Percentiles rank a stretch among this genome's conserved stretches.
Evolutionary conservation across 2,329 filamentous ascomycete species (phyloP).

Genomic region (Epichloe brachyelytri): DNA sequence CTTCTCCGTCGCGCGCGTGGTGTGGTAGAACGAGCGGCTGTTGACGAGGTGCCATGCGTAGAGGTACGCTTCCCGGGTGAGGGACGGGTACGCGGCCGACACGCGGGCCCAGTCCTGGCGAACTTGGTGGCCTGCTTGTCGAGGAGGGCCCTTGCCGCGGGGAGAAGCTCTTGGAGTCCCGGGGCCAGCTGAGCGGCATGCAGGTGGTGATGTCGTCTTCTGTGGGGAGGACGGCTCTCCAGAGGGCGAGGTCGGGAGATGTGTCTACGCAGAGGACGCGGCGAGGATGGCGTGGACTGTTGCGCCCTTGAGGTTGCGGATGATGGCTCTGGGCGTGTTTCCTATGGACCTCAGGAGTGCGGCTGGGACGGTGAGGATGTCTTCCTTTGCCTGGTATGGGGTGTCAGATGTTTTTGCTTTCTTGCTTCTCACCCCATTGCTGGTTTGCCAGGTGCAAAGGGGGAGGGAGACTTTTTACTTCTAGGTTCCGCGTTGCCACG

Average conservation of each 20-base stretch:
- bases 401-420: background rate
- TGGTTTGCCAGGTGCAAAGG: background rate
- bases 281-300: slow-evolving; percentile 61
- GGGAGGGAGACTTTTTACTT: slow-evolving; percentile 31
- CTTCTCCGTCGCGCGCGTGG: slow-evolving; percentile 31
- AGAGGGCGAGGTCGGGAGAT: slow-evolving; percentile 35
- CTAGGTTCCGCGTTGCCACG: slow-evolving; percentile 51
- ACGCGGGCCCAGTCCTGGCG: slow-evolving; percentile 27
- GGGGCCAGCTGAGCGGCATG: slow-evolving; percentile 36
- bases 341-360: slow-evolving; percentile 51
- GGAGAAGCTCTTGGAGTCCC: slow-evolving; percentile 31
- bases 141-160: slow-evolving; percentile 30
- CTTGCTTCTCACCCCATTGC: too few relatives aligned
- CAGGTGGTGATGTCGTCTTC: slow-evolving; percentile 38
- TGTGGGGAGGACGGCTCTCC: slow-evolving; percentile 57
- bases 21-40: slow-evolving; percentile 50
- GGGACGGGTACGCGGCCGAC: slow-evolving; percentile 13
- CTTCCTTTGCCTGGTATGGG: slow-evolving; percentile 28
- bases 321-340: slow-evolving; percentile 41
- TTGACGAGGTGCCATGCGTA: slow-evolving; percentile 48
- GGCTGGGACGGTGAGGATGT: slow-evolving; percentile 52
- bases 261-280: slow-evolving; percentile 48
- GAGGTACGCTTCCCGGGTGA: slow-evolving; percentile 29
- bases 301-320: slow-evolving; percentile 35
- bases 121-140: slow-evolving; percentile 36